A percentile compares a stretch with the other conserved stretches of the same genome.
Evolutionary conservation across 371 early-diverging fungal genomes (phyloP).

Genomic region (Mucor irregularis): DNA sequence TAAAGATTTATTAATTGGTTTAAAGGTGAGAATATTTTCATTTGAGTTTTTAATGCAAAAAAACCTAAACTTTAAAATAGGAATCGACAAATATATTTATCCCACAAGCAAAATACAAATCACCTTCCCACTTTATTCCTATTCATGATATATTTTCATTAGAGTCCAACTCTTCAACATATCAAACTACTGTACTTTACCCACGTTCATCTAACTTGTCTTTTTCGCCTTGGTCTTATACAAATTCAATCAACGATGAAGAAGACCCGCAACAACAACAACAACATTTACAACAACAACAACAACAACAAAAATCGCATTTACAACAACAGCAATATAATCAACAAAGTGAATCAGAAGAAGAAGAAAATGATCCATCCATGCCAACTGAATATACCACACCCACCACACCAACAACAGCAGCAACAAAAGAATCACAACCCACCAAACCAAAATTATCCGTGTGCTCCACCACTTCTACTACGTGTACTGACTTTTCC

Average conservation of each 20-base stretch:
- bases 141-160: conserved; percentile 46
- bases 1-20: conserved; percentile 40
- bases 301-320: too few species aligned
- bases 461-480: neutral
- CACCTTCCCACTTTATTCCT: conserved; percentile 65
- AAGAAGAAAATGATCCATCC: conserved; percentile 10
- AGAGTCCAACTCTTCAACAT: conserved; percentile 29
- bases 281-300: neutral
- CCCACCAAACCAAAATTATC: neutral
- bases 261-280: neutral
- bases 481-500: conserved; percentile 22
- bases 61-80: conserved; percentile 1
- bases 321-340: neutral
- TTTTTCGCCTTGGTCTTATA: conserved; percentile 50
- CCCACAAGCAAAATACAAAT: conserved; percentile 53
- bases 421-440: too few species aligned
- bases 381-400: neutral
- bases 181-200: conserved; percentile 25
- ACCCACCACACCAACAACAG: neutral
- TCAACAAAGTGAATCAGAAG: too few species aligned
- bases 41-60: neutral
- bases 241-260: conserved; percentile 9
- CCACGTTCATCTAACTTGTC: conserved; percentile 45
- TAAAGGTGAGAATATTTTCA: conserved; percentile 39
- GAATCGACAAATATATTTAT: conserved; percentile 45